phyloP scores from a whole-genome alignment of 352 stramenopile species.

The Globisporangium viniferum region DNA sequence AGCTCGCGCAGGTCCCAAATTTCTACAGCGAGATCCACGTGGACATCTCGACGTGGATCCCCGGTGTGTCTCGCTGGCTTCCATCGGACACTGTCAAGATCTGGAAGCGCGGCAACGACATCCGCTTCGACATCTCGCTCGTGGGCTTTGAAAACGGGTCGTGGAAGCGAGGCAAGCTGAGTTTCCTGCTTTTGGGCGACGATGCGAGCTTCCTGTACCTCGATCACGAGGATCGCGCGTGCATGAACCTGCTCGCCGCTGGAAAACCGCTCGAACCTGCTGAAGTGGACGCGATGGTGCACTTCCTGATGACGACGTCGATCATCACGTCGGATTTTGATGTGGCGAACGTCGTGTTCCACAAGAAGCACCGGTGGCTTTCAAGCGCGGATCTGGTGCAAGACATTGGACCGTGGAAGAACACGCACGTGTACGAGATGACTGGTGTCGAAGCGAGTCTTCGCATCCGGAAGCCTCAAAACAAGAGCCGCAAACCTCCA shows the following conservation, averaged over 20 bases:
- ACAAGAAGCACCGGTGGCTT: conserved; percentile 51
- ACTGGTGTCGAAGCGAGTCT: conserved; percentile 37
- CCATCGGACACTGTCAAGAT: conserved; percentile 75
- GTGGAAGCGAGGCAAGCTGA: conserved; percentile 65
- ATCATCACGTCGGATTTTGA: conserved; percentile 57
- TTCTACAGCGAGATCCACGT: conserved; percentile 70
- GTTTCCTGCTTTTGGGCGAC: conserved; percentile 53
- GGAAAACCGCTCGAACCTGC: conserved; percentile 23
- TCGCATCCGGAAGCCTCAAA: conserved; percentile 44
- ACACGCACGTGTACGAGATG: conserved; percentile 51
- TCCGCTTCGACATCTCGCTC: conserved; percentile 66
- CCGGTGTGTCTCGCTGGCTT: conserved; percentile 61
- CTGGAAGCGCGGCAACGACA: conserved; percentile 58
- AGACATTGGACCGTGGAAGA: conserved; percentile 53
- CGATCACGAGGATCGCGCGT: conserved; percentile 46
- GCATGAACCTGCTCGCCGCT: conserved; percentile 40
- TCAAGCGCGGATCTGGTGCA: conserved; percentile 33
- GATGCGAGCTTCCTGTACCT: conserved; percentile 46
- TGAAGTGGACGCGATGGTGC: conserved; percentile 53
- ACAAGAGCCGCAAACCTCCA: conserved; percentile 32
- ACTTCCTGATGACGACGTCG: conserved; percentile 58
- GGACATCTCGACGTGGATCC: conserved; percentile 71
- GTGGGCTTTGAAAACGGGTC: conserved; percentile 58
- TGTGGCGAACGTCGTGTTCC: conserved; percentile 32
- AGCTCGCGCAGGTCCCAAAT: conserved; percentile 44